Evolutionary conservation across 352 stramenopile genomes (phyloP), one percentile per base, ranked within the genome.

Genomic region (Phytopythium oedochilum): DNA sequence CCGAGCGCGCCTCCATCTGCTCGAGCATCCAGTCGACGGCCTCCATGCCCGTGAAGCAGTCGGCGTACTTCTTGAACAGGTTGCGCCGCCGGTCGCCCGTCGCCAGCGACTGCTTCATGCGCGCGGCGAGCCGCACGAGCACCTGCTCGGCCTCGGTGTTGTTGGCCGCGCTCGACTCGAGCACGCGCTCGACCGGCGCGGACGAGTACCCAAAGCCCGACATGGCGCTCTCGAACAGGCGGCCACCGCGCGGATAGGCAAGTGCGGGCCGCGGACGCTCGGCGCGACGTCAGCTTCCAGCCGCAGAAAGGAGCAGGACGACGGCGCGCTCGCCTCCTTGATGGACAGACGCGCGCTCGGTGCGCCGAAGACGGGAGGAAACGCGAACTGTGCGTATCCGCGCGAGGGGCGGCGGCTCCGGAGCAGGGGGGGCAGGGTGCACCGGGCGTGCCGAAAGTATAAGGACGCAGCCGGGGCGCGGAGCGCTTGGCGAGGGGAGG

Each of bases 21-120:
- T 92, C 79, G 36, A 92, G 77, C 82, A 92, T 92, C 82, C 82
- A 92, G 67, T 92, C 79, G 23, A 92, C 82, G 11, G 82, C 82
- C 43, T 92, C 82, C 82, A 92, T 92, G 45, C 82, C 82, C 25
- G 82, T 88, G 63, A 92, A 92, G 58, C 82, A 92, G 64, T 92
- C 79, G 1, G 75, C 55, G 63, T 89, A 92, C 51, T 88, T 88
- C 60, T 89, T 89, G 55, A 92, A 92, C 49, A 92, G 53, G 62
- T 89, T 70, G 40, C 80, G 79, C 15, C 82, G 71, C 3, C 82
- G 78, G 52, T 88, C 79, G 44, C 82, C 82, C 6, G 82, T 88
- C 15, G 78, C 68, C 48, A 92, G 80, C 63, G 86, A 89, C 43
- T 88, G 75, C 61, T 92, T 89, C 79, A 92, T 87, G 31, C 79